Base-by-base conservation (phyloP, 2,329 filamentous ascomycete species). In the Alternaria sp. region DNA sequence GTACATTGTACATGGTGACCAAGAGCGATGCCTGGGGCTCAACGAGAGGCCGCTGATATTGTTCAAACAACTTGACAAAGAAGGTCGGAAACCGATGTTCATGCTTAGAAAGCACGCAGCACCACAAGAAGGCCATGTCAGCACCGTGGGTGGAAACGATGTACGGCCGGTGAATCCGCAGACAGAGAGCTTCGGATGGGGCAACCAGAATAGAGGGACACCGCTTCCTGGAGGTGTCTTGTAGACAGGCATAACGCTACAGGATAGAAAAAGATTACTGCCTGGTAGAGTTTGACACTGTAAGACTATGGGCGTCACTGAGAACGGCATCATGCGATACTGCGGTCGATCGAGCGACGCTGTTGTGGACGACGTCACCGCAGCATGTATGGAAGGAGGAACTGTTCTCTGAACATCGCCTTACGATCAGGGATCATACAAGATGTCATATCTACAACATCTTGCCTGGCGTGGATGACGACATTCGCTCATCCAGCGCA, bases 51-150 rank as follows among this genome's bases (percentile, higher is more conserved):
- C 95, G 9, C 82, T 99, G 59, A 96, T 97, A 64, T 81, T 99
- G 63, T 99, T 99, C 82, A 99, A 99, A 81, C 94, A 98, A 77
- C 83, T 99, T 57, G 94, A 98, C 76, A 94, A 94, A 78, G 95
- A 98, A 81, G 95, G 95, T 47, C 91, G 96, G 81, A 99, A 98
- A 78, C 95, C 95, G 22, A 98, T 98, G 95, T 99, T 99, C 75
- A 99, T 99, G 95, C 83, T 99, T 57, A 84, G 95, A 54, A 86
- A 86, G 67, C 85, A 89, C 67, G 85, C 87, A n/a, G 85, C 86
- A 54, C 79, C 83, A 4, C 73, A 79, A 34, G 83, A 84, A 64
- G 81, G 81, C 18, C 81, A 81, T 62, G 74, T 76, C 7, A 78
- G 77, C 51, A 80, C 78, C 5, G 76, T 79, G 12, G 75, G 74